Evolutionary conservation across 2,329 filamentous ascomycete species (phyloP), one percentile per base, ranked within the genome.

Genomic region (Paraphoma sp.): DNA sequence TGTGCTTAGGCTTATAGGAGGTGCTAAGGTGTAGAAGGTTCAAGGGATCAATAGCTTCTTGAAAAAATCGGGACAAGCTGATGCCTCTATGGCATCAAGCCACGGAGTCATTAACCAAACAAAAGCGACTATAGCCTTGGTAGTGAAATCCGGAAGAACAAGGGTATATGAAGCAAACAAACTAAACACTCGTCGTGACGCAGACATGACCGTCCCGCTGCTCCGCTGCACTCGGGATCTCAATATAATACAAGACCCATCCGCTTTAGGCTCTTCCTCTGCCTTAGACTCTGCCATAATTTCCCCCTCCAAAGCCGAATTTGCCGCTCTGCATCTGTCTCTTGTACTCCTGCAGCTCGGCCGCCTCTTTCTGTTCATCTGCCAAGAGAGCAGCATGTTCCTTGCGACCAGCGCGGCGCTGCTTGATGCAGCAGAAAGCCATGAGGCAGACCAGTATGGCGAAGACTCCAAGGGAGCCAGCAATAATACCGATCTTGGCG

Each of bases 361-460:
- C 68, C n/a, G 71, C 69, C 57, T 78, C 75, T 63, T 76, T 77
- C 55, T 74, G 60, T 57, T 73, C 63, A 45, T 65, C 56, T 1
- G 74, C 74, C n/a, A 74, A 59, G 33, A 71, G 66, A 3, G 69
- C 69, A 28, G 68, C 68, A 50, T 69, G 67, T 50, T 77, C 76
- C 23, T 59, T 65, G 50, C 64, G 69, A 42, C 76, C 76, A 2
- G 68, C 71, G 47, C 74, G 74, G 45, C 74, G 72, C 60, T 76
- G 73, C 65, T 74, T 74, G 66, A 78, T 65, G 69, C 73, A 78
- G 68, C 64, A 78, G 65, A 77, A 76, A 31, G 67, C 40, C 51
- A 77, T 59, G 48, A 71, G 53, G 43, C 56, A 56, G n/a, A 64
- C 45, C n/a, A 56, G 53, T 23, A 76, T 53, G 16, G 60, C 68